Percentiles rank a stretch among this genome's conserved stretches.
These are phyloP conservation scores for Fusarium buxicola DNA, from an alignment of 2,329 filamentous ascomycete genomes.

Conservation along the genomic window DNA sequence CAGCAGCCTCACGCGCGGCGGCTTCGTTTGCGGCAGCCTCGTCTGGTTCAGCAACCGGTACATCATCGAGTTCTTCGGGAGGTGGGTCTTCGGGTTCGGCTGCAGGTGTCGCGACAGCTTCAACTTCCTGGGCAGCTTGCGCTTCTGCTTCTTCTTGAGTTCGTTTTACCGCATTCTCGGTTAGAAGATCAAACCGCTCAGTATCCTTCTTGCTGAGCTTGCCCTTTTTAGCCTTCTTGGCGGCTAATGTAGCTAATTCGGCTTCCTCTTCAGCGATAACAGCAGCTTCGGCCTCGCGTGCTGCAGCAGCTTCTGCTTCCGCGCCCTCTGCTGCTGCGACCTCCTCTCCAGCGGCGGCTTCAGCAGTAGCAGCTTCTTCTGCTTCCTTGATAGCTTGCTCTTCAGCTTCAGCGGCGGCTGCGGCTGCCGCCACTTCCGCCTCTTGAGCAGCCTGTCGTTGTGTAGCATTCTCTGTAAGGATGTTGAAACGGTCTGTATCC, in stretches of 20 bases:
- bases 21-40: constrained; percentile 12
- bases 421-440: constrained; percentile 41
- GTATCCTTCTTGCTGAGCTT: constrained; percentile 31
- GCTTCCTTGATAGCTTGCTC: constrained; percentile 41
- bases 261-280: constrained; percentile 33
- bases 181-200: constrained; percentile 32
- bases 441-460: constrained; percentile 37
- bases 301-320: constrained; percentile 27
- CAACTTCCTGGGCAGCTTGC: constrained; percentile 43
- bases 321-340: constrained; percentile 34
- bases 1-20: constrained; percentile 13
- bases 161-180: constrained; percentile 26
- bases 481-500: constrained; percentile 38
- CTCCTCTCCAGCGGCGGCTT: constrained; percentile 13
- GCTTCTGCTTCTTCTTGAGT: constrained; percentile 34
- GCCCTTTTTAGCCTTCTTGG: constrained; percentile 36
- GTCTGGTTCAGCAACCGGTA: constrained; percentile 12
- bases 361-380: constrained; percentile 41
- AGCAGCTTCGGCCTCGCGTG: constrained; percentile 27
- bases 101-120: constrained; percentile 13
- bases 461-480: constrained; percentile 39
- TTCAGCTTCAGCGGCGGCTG: constrained; percentile 22
- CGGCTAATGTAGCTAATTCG: constrained; percentile 21
- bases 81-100: constrained; percentile 26
- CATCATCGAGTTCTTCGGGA: constrained; percentile 20